Conservation (phyloP, 1,139 yeast genomes). For the Diutina siamensis region DNA sequence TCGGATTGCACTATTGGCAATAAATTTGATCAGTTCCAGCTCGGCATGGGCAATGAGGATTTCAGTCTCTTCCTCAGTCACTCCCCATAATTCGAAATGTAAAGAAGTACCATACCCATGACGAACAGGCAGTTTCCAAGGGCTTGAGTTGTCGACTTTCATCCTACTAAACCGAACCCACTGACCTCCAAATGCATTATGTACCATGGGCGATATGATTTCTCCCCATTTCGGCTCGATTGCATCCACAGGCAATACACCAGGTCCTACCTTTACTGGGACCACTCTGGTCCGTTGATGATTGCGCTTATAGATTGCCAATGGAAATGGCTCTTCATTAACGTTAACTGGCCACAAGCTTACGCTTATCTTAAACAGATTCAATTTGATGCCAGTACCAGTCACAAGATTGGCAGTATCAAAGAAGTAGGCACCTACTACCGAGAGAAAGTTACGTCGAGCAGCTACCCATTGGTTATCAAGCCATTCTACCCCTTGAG, state of each 20-base stretch:
- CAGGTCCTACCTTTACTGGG: background rate
- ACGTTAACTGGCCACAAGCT: background rate
- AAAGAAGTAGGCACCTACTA: background rate
- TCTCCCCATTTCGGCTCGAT: background rate
- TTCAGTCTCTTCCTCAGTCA: background rate
- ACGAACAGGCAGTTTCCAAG: background rate
- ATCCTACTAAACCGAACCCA: background rate
- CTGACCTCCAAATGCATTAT: background rate
- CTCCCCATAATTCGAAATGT: background rate
- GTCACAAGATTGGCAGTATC: background rate
- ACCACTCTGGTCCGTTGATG: background rate
- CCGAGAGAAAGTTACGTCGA: background rate
- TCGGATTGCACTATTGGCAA: too few species aligned
- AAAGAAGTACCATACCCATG: background rate
- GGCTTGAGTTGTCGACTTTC: background rate
- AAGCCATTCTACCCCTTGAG: background rate
- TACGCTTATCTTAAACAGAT: background rate
- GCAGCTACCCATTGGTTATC: background rate
- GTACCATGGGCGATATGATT: background rate
- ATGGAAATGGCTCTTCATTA: background rate
- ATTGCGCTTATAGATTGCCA: background rate
- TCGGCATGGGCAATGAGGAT: background rate
- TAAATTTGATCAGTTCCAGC: background rate
- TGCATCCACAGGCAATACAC: background rate
- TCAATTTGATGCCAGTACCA: background rate